Conservation (phyloP, 129 eudicot genomes). For the Cynara cardunculus region DNA sequence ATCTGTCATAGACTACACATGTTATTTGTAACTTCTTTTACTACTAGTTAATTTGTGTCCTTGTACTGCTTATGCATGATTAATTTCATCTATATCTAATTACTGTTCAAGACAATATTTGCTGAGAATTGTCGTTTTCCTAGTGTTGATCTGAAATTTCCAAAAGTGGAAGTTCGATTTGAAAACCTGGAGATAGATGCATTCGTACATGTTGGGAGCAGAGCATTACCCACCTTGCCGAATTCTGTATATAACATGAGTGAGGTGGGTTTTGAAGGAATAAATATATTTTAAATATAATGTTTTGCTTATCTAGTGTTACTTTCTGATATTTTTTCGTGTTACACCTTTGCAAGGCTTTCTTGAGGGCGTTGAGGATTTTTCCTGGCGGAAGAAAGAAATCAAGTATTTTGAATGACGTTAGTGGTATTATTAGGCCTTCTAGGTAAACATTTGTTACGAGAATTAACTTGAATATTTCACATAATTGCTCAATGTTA, state of each 20-base stretch:
- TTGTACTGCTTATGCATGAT: background rate
- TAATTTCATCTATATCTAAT: slow-evolving; percentile 1
- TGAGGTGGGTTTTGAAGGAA: slow-evolving; percentile 48
- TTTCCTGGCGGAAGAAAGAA: slow-evolving; percentile 58
- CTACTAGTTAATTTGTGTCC: background rate
- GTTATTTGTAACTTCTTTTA: background rate
- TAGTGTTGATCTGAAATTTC: slow-evolving; percentile 86
- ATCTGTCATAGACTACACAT: background rate
- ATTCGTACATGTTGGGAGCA: slow-evolving; percentile 78
- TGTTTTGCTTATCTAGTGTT: background rate
- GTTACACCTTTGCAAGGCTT: slow-evolving; percentile 40
- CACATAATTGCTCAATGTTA: background rate
- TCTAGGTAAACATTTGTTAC: slow-evolving; percentile 57
- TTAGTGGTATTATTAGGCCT: slow-evolving; percentile 72
- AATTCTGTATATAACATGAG: slow-evolving; percentile 75
- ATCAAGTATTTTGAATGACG: slow-evolving; percentile 54
- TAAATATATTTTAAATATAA: background rate
- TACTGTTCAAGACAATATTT: background rate
- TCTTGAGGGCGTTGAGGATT: slow-evolving; percentile 62
- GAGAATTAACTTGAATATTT: background rate
- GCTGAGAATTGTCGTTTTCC: slow-evolving; percentile 7
- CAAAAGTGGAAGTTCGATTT: slow-evolving; percentile 80
- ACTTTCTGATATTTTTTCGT: slow-evolving; percentile 13
- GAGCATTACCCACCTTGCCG: slow-evolving; percentile 94
- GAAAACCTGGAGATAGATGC: slow-evolving; percentile 74